Evolutionary conservation across 805 yeast species (phyloP), one percentile per base, ranked within the genome.

Genomic region (Yarrowia sp.): DNA sequence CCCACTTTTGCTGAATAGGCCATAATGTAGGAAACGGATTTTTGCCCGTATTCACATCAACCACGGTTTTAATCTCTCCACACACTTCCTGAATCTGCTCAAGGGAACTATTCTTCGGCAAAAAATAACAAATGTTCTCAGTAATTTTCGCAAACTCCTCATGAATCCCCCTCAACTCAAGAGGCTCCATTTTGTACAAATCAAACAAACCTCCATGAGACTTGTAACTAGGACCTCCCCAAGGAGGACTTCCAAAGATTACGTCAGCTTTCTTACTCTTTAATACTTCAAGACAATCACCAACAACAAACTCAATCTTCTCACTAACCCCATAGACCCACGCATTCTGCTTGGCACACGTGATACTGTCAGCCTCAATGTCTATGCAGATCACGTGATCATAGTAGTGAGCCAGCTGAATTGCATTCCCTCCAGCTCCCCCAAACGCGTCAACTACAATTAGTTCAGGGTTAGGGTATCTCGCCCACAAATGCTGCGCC

Each of bases 371-470:
- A 8, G 55, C 59, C 26, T 75, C 72, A 16, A 71, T 59, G 9
- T 79, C 81, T 16, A 76, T 72, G 58, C 69, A 72, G 3, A 71
- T 69, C 3, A 74, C 77, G 8, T 65, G 59, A 45, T 71, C 45
- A n/a, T 77, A 90, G 8, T 42, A 75, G 71, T 68, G 80, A 74
- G 59, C 93, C 76, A 92, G 85, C 72, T 91, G 97, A 26, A 91
- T 89, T 1, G 90, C 80, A 74, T 91, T 91, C 0, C 97, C 97
- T 0, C 97, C 97, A 1, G 92, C 97, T 0, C 97, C 97, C 72
- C 94, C 87, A 73, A 91, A 90, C 1, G 90, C 82, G 74, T 92
- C 97, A 14, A 89, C 75, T 0, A 87, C 78, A 3, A 59, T 68
- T 8, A 42, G n/a, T 2, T 68, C 67, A 4, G 71, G 69, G 4